Evolutionary conservation across 352 stramenopile species (phyloP).

Genomic region (Thalassiosira exigua): DNA sequence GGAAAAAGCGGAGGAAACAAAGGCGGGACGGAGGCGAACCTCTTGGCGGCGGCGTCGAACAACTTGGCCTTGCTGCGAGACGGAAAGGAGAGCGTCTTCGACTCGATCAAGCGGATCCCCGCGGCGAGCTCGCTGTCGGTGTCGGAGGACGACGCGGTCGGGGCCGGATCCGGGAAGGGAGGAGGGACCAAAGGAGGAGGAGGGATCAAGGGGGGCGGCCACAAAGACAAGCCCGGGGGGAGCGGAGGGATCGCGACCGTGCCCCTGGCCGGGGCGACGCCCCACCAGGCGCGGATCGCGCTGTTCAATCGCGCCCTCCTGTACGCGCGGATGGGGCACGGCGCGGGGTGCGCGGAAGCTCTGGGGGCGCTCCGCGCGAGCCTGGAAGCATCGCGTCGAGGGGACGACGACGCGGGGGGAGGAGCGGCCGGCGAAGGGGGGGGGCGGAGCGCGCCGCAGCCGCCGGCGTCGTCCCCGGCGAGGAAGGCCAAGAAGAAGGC

Average conservation of each 20-base stretch:
- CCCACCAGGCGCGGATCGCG: slow-evolving; percentile 50
- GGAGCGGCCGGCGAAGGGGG: not conserved
- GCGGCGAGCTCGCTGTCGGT: slow-evolving; percentile 31
- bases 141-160: slow-evolving; percentile 13
- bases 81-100: slow-evolving; percentile 56
- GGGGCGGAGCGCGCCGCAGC: not conserved
- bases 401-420: slow-evolving; percentile 1
- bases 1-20: not conserved
- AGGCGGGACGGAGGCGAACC: slow-evolving; percentile 25
- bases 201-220: not conserved
- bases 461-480: not conserved
- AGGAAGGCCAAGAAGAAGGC: slow-evolving; percentile 20
- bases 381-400: slow-evolving; percentile 32
- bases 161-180: not conserved
- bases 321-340: slow-evolving; percentile 51
- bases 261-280: slow-evolving; percentile 49
- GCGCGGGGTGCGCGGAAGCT: slow-evolving; percentile 31
- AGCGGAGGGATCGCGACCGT: not conserved
- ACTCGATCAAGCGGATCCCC: slow-evolving; percentile 53
- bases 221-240: not conserved
- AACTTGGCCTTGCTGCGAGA: slow-evolving; percentile 53
- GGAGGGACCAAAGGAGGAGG: slow-evolving; percentile 10
- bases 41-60: slow-evolving; percentile 49
- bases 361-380: slow-evolving; percentile 47
- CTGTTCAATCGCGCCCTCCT: slow-evolving; percentile 58